phyloP scores from a whole-genome alignment of 805 yeast species.

The fission yeast (Schizosaccharomyces pombe) region DNA sequence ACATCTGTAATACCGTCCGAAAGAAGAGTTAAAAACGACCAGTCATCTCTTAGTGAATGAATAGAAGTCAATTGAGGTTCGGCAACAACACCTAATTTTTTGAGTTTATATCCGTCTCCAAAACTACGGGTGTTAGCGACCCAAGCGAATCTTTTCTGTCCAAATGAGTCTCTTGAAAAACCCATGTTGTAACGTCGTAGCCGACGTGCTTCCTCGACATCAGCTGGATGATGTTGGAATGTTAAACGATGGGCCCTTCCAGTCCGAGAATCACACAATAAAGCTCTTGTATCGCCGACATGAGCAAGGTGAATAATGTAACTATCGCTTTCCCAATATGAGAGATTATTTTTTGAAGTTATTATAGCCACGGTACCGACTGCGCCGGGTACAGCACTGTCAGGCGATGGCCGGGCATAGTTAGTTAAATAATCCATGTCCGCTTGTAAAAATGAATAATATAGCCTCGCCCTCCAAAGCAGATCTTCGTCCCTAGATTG shows the following conservation, averaged over 20 bases:
- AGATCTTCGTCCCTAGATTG: neutral
- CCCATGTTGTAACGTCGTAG: constrained; percentile 39
- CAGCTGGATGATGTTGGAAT: constrained; percentile 65
- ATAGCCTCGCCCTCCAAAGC: constrained; percentile 9
- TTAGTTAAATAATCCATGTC: constrained; percentile 29
- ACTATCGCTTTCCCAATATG: constrained; percentile 44
- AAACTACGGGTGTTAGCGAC: constrained; percentile 84
- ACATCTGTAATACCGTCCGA: constrained; percentile 73
- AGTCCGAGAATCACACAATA: constrained; percentile 45
- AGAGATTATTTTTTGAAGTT: constrained; percentile 7
- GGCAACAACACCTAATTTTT: constrained; percentile 64
- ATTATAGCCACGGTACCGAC: constrained; percentile 5
- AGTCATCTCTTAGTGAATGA: constrained; percentile 7
- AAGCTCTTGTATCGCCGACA: constrained; percentile 76
- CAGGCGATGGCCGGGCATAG: constrained; percentile 3
- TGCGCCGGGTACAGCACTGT: constrained; percentile 1
- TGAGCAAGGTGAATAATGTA: constrained; percentile 60
- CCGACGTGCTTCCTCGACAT: constrained; percentile 53
- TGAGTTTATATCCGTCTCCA: constrained; percentile 56
- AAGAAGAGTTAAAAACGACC: constrained; percentile 51
- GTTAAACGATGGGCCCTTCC: constrained; percentile 68
- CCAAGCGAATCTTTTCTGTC: constrained; percentile 61
- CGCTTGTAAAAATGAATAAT: constrained; percentile 29
- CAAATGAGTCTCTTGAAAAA: constrained; percentile 67
- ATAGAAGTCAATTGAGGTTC: constrained; percentile 58